Evolutionary conservation across 768 basidiomycete genomes (phyloP), one percentile per base, ranked within the genome.

Genomic region (Russula virescens): DNA sequence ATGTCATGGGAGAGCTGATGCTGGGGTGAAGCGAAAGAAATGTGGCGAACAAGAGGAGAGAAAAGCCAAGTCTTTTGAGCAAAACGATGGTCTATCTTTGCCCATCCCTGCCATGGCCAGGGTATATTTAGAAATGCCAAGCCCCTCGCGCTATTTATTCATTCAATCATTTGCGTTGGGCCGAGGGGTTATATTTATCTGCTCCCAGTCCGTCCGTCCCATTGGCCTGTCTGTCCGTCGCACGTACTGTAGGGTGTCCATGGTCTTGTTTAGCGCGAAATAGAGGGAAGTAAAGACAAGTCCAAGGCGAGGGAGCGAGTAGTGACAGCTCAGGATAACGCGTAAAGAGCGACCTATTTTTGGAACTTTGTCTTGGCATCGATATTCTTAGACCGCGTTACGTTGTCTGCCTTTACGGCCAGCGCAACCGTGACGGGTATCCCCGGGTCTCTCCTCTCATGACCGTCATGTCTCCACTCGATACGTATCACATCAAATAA

Each of bases 111-210:
- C 31, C 31, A 31, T 31, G 60, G 38, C 3, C 64, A 19, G 55
- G 55, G 59, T 65, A 67, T 66, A 62, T 66, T 46, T 67, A 67
- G 66, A 31, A 66, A 67, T 50, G 66, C 66, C 66, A 67, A 67
- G 66, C 3, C 60, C 60, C 61, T 65, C 31, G 61, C 48, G 48
- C 66, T 67, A 67, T 67, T 67, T 66, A 40, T 67, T 61, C 28
- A 6, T 21, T 21, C 21, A 3, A 43, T 21, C 19, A 49, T 35
- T 2, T 14, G 2, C 8, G 5, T 11, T 45, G 55, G 48, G 61
- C 43, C 48, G 47, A 62, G 55, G 61, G 61, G 52, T 8, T 19
- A 48, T 10, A 43, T 11, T 43, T 13, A 38, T 18, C 42, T 43
- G 16, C 5, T 13, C 19, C 11, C 42, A 18, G 2, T 43, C 18